Conservation (phyloP, 139 green algal genomes). For the Chlamydomonas incerta region DNA sequence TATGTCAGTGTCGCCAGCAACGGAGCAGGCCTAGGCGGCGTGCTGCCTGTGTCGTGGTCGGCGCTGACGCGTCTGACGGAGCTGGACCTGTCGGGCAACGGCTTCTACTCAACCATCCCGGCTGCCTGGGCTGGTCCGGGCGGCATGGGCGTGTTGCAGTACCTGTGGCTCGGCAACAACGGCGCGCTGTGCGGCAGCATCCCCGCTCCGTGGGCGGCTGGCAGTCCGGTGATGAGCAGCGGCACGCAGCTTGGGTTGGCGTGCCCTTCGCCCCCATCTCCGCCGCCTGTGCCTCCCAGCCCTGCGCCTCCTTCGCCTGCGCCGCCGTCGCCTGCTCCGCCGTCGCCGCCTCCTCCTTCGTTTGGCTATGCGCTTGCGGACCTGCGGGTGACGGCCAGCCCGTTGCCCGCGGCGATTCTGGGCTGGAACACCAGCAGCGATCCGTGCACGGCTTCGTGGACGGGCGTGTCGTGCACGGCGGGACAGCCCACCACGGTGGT, state of each 20-base stretch:
- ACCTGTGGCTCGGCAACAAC: too few species aligned
- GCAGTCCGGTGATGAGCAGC: too few species aligned
- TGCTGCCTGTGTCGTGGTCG: slow-evolving; percentile 14
- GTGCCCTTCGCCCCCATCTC: background rate
- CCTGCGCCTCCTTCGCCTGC: background rate
- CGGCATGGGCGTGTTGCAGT: background rate
- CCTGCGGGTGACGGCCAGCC: background rate
- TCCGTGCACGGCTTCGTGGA: background rate
- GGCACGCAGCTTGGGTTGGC: background rate
- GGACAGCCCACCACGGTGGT: background rate
- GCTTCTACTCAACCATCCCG: background rate
- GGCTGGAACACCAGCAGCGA: background rate
- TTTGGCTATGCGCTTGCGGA: background rate
- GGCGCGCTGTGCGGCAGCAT: too few species aligned
- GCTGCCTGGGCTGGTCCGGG: background rate
- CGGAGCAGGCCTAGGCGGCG: slow-evolving; percentile 11
- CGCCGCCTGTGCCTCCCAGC: too few species aligned
- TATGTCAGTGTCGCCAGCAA: background rate
- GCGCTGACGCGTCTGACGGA: background rate
- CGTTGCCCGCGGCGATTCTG: background rate
- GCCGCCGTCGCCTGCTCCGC: too few species aligned
- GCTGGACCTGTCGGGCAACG: slow-evolving; percentile 5
- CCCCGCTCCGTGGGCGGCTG: too few species aligned
- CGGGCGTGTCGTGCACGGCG: background rate
- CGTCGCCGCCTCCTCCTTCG: background rate